Evolutionary conservation across 768 basidiomycete species (phyloP).

Genomic region (Suillus decipiens): DNA sequence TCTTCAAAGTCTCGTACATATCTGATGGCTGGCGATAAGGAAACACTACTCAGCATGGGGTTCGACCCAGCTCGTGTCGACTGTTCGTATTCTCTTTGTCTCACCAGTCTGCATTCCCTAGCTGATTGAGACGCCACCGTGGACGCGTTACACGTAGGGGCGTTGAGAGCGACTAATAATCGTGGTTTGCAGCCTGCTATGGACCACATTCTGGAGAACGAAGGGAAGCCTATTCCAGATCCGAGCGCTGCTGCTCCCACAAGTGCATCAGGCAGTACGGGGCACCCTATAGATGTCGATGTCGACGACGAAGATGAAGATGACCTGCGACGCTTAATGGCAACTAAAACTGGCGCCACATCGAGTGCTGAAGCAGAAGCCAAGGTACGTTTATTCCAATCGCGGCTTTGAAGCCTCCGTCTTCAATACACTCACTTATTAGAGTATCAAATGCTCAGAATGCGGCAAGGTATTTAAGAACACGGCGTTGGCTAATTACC

Average conservation of each 20-base stretch:
- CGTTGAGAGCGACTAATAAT: slow-evolving; percentile 78
- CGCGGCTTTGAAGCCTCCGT: neutral
- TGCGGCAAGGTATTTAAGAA: slow-evolving; percentile 89
- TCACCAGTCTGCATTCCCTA: slow-evolving; percentile 4
- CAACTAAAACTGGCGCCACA: slow-evolving; percentile 34
- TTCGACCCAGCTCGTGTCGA: slow-evolving; percentile 84
- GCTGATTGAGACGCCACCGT: neutral
- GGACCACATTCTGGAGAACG: slow-evolving; percentile 86
- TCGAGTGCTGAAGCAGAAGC: slow-evolving; percentile 50
- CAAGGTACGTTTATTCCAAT: slow-evolving; percentile 46
- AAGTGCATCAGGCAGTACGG: slow-evolving; percentile 16
- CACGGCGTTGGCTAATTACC: slow-evolving; percentile 86
- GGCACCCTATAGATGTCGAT: slow-evolving; percentile 50
- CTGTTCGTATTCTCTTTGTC: slow-evolving; percentile 54
- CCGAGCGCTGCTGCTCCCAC: slow-evolving; percentile 37
- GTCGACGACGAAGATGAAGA: slow-evolving; percentile 75
- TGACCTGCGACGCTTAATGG: slow-evolving; percentile 52
- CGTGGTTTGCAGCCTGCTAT: slow-evolving; percentile 89
- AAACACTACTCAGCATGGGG: slow-evolving; percentile 81
- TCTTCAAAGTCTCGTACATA: neutral
- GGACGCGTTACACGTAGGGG: slow-evolving; percentile 58
- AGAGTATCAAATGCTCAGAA: slow-evolving; percentile 84
- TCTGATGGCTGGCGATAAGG: slow-evolving; percentile 58
- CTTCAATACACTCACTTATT: neutral
- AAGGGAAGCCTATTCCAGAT: slow-evolving; percentile 74